Evolutionary conservation across 2,329 filamentous ascomycete species (phyloP), one percentile per base, ranked within the genome.

Genomic region (Geosmithia flava): DNA sequence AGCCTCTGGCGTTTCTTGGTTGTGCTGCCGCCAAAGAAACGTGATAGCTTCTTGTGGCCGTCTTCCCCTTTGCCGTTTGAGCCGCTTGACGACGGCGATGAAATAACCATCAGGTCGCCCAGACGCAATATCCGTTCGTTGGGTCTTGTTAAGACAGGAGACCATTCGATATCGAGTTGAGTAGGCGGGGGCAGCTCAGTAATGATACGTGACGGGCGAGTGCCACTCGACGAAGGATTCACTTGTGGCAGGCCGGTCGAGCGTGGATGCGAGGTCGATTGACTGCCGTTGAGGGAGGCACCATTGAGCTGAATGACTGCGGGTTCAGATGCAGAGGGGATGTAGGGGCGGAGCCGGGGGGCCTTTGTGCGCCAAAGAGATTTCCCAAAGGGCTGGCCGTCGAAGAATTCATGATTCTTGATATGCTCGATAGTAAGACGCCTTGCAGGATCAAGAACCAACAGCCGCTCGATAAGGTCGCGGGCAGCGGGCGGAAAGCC

Each of bases 91-190:
- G 89, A 75, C 10, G 90, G 85, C 2, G 87, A 80, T 6, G 87
- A 85, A 40, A 87, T 74, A 7, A 98, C 90, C 64, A 89, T 78
- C 53, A 96, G 69, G 58, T 98, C 95, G 2, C 93, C 93, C 20
- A 98, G 72, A 63, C 95, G 96, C 53, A 98, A 66, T 55, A 98
- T 98, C 37, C 93, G 80, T 65, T 98, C 93, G 59, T 97, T 96
- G 51, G 81, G 83, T 58, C 83, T 82, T 10, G 87, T 96, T 48
- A 98, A 71, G 4, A 98, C 90, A 1, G 93, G 93, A 1, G 91
- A 96, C 93, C 93, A 98, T 66, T 98, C 93, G 49, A 98, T 95
- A 60, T 98, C 93, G 23, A 98, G 72, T 63, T 97, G 93, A 46
- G 87, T 95, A 1, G 93, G 93, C n/a, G 93, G 91, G 16, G 93